Evolutionary conservation across 768 basidiomycete genomes (phyloP), one percentile per base, ranked within the genome.

Genomic region (Trichaptum fuscoviolaceum): DNA sequence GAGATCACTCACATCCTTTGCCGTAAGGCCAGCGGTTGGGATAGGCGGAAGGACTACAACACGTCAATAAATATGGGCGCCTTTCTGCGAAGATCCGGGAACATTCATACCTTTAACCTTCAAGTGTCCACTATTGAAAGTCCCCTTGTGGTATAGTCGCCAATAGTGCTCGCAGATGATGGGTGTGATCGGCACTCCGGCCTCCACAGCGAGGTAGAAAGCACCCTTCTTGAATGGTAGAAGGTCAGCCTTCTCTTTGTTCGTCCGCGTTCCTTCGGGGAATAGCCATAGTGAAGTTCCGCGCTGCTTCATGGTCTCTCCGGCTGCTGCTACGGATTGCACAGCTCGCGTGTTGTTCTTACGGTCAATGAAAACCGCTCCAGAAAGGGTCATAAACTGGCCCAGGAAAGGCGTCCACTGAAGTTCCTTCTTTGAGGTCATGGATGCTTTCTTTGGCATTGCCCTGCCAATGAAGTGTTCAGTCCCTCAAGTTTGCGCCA

Each of bases 161-260:
- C 92, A 92, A 75, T 99, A 99, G 76, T 98, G 98, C 80, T 99
- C 95, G 63, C 88, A 87, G 1, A 99, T 89, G 63, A 99, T 85
- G 7, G 97, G 96, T 34, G 93, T 85, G 72, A 99, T 89, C 7
- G 97, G 96, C 60, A 99, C 84, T 34, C 91, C 87, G 15, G 93
- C 88, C 77, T 95, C 89, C 26, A 99, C 84, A 30, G 97, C 97
- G 63, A 98, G 84, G 75, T 99, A 95, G 83, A 99, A 99, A 2
- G 95, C 96, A 57, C 97, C 97, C 77, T 98, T 99, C 83, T 99
- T 99, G 82, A 99, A 89, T 2, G 93, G 90, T 6, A 92, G 82
- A 74, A 99, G 78, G 35, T 85, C 83, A 8, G 90, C 84, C 35
- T 82, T 77, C 68, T 88, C 81, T 24, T 83, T 83, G 66, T 84